Evolutionary conservation across 2,329 filamentous ascomycete genomes (phyloP).

Genomic region (Cladosporium colombiae): DNA sequence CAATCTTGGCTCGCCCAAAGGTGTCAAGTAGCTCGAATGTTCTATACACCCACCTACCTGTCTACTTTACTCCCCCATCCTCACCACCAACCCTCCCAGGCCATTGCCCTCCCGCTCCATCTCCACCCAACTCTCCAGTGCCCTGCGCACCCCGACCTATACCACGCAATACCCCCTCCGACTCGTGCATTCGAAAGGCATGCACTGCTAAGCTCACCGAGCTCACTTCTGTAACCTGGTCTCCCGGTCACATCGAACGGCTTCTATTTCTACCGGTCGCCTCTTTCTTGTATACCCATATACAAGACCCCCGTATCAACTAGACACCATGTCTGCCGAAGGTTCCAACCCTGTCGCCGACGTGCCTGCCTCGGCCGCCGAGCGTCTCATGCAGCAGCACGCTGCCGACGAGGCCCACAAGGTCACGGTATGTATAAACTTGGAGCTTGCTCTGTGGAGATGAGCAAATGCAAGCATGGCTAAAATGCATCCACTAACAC

Average conservation of each 20-base stretch:
- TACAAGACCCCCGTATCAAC: constrained; percentile 7
- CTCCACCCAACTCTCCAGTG: background rate
- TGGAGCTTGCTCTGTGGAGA: background rate
- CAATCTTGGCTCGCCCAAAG: constrained; percentile 7
- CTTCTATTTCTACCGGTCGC: constrained; percentile 19
- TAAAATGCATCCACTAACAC: background rate
- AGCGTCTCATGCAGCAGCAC: constrained; percentile 57
- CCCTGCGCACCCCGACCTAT: background rate
- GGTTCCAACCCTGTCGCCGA: constrained; percentile 26
- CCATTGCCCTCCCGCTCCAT: background rate
- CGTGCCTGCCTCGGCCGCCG: constrained; percentile 42
- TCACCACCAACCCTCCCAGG: background rate
- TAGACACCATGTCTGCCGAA: constrained; percentile 29
- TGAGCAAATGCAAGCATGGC: background rate
- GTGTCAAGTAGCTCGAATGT: constrained; percentile 15
- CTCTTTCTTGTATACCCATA: constrained; percentile 17
- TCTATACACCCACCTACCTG: background rate
- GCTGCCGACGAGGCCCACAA: constrained; percentile 53
- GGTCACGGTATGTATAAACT: constrained; percentile 56
- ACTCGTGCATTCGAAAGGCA: constrained; percentile 14
- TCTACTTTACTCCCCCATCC: background rate
- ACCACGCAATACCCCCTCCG: background rate
- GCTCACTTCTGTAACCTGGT: constrained; percentile 2
- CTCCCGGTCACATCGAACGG: constrained; percentile 7
- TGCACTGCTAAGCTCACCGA: constrained; percentile 16